phyloP scores from a whole-genome alignment of 2,329 filamentous ascomycete genomes.

The Aspergillus thermomutatus region DNA sequence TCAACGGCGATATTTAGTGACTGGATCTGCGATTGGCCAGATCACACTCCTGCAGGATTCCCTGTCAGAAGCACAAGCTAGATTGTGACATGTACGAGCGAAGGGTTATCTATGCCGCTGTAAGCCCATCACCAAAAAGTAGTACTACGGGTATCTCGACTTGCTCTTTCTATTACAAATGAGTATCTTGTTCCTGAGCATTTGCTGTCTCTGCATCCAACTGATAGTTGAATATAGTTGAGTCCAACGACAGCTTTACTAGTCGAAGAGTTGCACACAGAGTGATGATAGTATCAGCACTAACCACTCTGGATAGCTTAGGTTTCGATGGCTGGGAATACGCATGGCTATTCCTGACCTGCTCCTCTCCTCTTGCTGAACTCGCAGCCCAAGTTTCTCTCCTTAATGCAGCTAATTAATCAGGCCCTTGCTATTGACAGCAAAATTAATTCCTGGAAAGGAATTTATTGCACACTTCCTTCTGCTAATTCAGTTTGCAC shows the following conservation, averaged over 20 bases:
- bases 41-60: conserved; percentile 6
- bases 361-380: not conserved
- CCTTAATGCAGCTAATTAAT: not conserved
- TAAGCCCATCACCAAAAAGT: not conserved
- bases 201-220: not conserved
- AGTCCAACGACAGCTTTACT: not conserved
- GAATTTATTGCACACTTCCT: not conserved
- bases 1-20: not conserved
- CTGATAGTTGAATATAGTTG: not conserved
- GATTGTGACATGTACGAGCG: not conserved
- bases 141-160: not conserved
- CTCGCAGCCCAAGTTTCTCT: not conserved
- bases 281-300: not conserved
- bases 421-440: not conserved
- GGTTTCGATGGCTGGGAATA: not conserved
- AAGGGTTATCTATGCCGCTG: not conserved
- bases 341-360: not conserved
- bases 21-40: not conserved
- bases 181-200: not conserved
- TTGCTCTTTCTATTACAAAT: not conserved
- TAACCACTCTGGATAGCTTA: not conserved
- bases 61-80: conserved; percentile 4
- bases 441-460: not conserved
- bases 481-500: not conserved
- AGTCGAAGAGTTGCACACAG: not conserved